Evolutionary conservation across 169 alveolate species (phyloP).

Genomic region (Ichthyophthirius multifiliis): DNA sequence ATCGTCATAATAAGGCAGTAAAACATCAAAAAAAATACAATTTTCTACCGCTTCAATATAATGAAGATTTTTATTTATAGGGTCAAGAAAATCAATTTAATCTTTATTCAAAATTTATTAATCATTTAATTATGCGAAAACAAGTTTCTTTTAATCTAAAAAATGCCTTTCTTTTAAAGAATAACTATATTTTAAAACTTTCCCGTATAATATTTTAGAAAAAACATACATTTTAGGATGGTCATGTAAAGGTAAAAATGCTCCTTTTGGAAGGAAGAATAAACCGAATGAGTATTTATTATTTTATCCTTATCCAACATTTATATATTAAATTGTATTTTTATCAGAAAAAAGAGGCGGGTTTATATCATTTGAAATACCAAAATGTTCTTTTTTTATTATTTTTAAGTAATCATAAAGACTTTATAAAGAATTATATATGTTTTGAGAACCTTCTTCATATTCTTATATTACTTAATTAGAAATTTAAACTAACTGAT

Average conservation of each 20-base stretch:
- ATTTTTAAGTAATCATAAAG: no score
- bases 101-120: background rate
- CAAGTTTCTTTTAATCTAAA: background rate
- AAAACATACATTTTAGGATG: constrained; percentile 4
- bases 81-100: background rate
- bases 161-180: background rate
- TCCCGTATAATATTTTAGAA: background rate
- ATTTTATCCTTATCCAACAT: background rate
- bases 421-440: no score
- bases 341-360: background rate
- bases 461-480: no score
- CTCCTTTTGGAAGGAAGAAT: background rate
- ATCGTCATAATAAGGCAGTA: background rate
- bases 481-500: no score
- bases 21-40: background rate
- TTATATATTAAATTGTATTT: background rate
- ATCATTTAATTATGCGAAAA: background rate
- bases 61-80: background rate
- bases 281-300: background rate
- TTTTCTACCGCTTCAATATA: background rate
- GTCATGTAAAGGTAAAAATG: background rate
- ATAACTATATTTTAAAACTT: background rate
- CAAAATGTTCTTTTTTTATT: background rate
- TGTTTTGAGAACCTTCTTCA: no score
- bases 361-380: background rate